Percentiles rank a stretch among this genome's conserved stretches.
These are phyloP conservation scores for Hemileccinum impolitum DNA, from an alignment of 768 basidiomycete genomes.

Conservation along the genomic window DNA sequence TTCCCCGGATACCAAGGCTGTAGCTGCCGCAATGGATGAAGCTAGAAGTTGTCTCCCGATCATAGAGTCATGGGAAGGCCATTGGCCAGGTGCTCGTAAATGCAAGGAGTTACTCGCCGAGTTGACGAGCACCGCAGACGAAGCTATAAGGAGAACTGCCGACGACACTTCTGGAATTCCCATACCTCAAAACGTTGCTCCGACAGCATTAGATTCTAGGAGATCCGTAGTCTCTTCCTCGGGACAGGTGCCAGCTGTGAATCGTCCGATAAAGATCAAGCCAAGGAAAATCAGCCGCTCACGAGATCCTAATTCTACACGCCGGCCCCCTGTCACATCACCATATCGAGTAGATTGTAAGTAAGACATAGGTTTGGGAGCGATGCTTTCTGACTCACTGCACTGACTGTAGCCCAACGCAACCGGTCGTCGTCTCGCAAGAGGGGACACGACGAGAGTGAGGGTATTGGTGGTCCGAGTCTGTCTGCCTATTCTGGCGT, in stretches of 20 bases:
- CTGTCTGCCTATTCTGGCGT: conserved; percentile 47
- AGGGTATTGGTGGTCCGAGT: conserved; percentile 42
- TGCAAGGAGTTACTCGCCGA: conserved; percentile 79
- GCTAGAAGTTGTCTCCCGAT: conserved; percentile 68
- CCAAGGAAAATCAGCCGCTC: conserved; percentile 56
- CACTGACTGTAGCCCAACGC: conserved; percentile 46
- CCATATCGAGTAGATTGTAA: conserved; percentile 66
- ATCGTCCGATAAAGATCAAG: conserved; percentile 48
- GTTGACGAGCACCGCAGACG: conserved; percentile 63
- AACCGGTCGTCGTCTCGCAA: conserved; percentile 75
- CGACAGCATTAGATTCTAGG: conserved; percentile 47
- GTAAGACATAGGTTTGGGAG: conserved; percentile 20
- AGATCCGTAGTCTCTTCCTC: conserved; percentile 49
- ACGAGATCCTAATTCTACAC: conserved; percentile 51
- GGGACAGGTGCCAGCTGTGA: conserved; percentile 41
- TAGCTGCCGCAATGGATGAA: conserved; percentile 78
- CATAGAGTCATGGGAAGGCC: conserved; percentile 77
- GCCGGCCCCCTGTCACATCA: conserved; percentile 56
- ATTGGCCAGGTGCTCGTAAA: conserved; percentile 86
- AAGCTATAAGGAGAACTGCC: conserved; percentile 48
- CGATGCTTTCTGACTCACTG: conserved; percentile 14
- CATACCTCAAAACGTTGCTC: conserved; percentile 24
- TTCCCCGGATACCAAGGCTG: conserved; percentile 59
- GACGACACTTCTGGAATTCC: conserved; percentile 22
- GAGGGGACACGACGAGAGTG: conserved; percentile 66